These are phyloP conservation scores for Annona cherimola DNA, from an alignment of 164 flowering plant species.

Conservation along the genomic window DNA sequence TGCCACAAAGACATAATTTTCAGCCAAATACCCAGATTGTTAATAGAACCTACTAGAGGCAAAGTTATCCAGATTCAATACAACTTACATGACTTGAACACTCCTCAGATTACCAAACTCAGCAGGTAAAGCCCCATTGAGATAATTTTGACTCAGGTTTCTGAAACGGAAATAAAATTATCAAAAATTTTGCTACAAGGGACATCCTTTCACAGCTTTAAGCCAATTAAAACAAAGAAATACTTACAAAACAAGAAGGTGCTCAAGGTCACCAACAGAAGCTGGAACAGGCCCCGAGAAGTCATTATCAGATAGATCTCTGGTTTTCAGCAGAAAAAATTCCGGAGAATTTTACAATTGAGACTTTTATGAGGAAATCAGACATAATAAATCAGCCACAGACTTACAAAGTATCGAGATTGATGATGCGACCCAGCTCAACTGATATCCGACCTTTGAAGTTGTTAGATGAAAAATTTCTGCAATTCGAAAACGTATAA, in stretches of 20 bases:
- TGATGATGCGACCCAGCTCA: slow-evolving; percentile 73
- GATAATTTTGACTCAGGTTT: slow-evolving; percentile 60
- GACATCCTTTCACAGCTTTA: not conserved
- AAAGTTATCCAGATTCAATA: too few species aligned
- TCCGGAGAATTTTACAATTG: not conserved
- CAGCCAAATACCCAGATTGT: not conserved
- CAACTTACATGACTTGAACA: slow-evolving; percentile 62
- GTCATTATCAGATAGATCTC: slow-evolving; percentile 78
- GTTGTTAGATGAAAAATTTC: slow-evolving; percentile 76
- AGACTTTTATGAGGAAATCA: not conserved
- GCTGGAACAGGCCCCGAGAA: slow-evolving; percentile 72
- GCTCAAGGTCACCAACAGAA: slow-evolving; percentile 82
- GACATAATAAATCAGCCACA: not conserved
- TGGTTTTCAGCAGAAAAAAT: slow-evolving; percentile 12
- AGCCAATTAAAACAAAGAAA: not conserved
- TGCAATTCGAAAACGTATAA: slow-evolving; percentile 14
- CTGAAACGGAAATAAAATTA: slow-evolving; percentile 18
- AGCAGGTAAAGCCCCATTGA: slow-evolving; percentile 55
- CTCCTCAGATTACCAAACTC: slow-evolving; percentile 84
- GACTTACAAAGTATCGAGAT: slow-evolving; percentile 84
- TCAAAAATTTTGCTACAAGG: not conserved
- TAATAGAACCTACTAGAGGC: not conserved
- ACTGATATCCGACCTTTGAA: slow-evolving; percentile 66
- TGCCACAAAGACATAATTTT: slow-evolving; percentile 12
- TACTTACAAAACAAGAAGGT: slow-evolving; percentile 71